phyloP scores from a whole-genome alignment of 495 filamentous ascomycete species.

The Penicillium bovifimosum region DNA sequence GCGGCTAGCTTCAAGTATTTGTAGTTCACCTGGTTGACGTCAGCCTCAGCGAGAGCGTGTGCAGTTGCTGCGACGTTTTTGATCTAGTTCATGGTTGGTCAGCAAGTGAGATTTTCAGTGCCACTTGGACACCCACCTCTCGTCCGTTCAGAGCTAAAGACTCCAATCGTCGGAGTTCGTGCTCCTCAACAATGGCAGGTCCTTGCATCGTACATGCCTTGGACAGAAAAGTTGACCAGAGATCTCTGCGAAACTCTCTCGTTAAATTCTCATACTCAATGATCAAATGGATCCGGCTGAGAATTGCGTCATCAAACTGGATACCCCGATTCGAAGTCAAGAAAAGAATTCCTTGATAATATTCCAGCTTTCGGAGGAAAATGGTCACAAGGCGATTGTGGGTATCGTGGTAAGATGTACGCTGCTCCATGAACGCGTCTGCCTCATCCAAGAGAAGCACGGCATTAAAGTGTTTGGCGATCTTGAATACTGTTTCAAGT shows the following conservation, averaged over 20 bases:
- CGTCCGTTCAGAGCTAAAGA: constrained; percentile 20
- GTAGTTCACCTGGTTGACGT: constrained; percentile 13
- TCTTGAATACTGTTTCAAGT: constrained; percentile 22
- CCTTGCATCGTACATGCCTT: constrained; percentile 13
- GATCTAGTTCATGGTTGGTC: constrained; percentile 15
- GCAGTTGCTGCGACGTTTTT: constrained; percentile 20
- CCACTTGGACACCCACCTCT: constrained; percentile 17
- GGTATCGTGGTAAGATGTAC: constrained; percentile 17
- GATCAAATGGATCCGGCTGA: constrained; percentile 40
- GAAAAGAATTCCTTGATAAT: constrained; percentile 42
- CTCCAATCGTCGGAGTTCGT: constrained; percentile 15
- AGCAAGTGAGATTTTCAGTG: constrained; percentile 9
- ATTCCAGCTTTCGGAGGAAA: constrained; percentile 53
- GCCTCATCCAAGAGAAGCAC: constrained; percentile 40
- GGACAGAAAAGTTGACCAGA: constrained; percentile 19
- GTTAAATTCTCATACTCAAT: constrained; percentile 38
- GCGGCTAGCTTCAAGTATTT: constrained; percentile 20
- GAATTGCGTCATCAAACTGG: constrained; percentile 38
- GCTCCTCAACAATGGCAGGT: constrained; percentile 10
- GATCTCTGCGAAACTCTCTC: constrained; percentile 12
- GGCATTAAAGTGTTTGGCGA: constrained; percentile 28
- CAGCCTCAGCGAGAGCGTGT: constrained; percentile 16
- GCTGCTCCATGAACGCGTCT: constrained; percentile 37
- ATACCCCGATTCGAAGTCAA: constrained; percentile 27
- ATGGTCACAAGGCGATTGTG: constrained; percentile 30